Base-by-base conservation (phyloP, 192 early-diverging fungal species). In the Chytriomyces confervae region DNA sequence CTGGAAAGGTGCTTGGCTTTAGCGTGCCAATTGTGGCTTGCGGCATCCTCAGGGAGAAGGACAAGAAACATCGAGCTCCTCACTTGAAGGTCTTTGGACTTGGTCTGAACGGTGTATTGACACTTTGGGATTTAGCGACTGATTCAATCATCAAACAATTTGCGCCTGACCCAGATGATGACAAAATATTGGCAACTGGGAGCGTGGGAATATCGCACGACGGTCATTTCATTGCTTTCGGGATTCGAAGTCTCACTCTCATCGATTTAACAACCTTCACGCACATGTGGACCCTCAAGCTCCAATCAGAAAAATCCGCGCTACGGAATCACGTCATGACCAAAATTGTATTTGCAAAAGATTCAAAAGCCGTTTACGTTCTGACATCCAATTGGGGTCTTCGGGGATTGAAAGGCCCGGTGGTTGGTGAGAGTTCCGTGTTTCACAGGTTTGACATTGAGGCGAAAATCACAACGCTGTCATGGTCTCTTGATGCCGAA, bases 161-260 rank as follows among this genome's bases (percentile, higher is more conserved):
- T 23, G 20, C 43, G 16, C 72, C 72, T 36, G 72, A 75, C 47
- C 27, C 51, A 24, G 72, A 75, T 11, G 72, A 75, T 49, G 48
- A 75, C 46, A 62, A 75, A 46, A 20, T 75, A 46, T 47, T 75
- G 8, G 23, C 72, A n/a, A 62, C 51, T 11, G 72, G 72, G 44
- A 24, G 61, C 6, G 72, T 45, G 47, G 24, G 7, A 20, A 20
- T 45, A 63, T 75, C 72, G 45, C 16, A 23, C 1, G 72, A 75
- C 45, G 72, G 72, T 44, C 20, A 63, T 44, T 62, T n/a, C 45
- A 57, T 75, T 24, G 60, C 48, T 6, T 62, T 63, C 47, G 72
- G 72, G 5, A 62, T 62, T 64, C 18, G 61, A 13, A 75, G 46
- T 23, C 24, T 75, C 24, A 61, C 36, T 23, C 47, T 75, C 13